Evolutionary conservation across 768 basidiomycete genomes (phyloP), one percentile per base, ranked within the genome.

Genomic region (Phlebiopsis flavidoalba): DNA sequence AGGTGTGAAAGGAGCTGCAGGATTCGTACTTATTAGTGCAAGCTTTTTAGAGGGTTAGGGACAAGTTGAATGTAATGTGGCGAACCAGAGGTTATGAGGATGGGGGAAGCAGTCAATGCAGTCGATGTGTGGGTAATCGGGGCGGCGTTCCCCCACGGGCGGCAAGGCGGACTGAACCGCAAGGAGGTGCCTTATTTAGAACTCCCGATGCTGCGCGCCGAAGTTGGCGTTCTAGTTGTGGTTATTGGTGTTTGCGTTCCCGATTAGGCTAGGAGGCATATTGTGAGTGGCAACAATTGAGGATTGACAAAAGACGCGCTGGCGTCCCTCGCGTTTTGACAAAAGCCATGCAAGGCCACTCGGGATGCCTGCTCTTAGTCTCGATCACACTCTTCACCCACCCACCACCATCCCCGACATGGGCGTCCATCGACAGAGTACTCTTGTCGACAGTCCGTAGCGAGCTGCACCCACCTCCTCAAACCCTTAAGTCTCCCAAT

Each of bases 271-370:
- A 54, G 19, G 21, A 11, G 35, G 21, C 33, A 53, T 67, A 63
- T 61, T 64, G 60, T 64, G 52, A 55, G 47, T 10, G 11, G n/a
- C 35, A 55, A 24, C 22, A 58, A 58, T 21, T 19, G 31, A n/a
- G 24, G 36, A 36, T 58, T 52, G 57, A 45, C 60, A 58, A 65
- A 31, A 31, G 26, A 31, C 26, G 2, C 26, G 26, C 63, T 64
- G 57, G 15, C 46, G 31, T 21, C 19, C 31, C 31, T 19, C 48
- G 21, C 61, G 10, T 59, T 58, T 65, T 60, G 63, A 67, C 74
- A 79, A 70, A 74, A 68, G 65, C 67, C 62, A 73, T 72, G 69
- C 61, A 45, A 24, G 7, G 6, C 52, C 24, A 40, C 19, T 10
- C 31, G 35, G 37, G 11, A 22, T n/a, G 59, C 61, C 62, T 14